A percentile compares a stretch with the other conserved stretches of the same genome.
These are phyloP conservation scores for Thelephora terrestris DNA, from an alignment of 1,284 basidiomycete species.

Conservation along the genomic window DNA sequence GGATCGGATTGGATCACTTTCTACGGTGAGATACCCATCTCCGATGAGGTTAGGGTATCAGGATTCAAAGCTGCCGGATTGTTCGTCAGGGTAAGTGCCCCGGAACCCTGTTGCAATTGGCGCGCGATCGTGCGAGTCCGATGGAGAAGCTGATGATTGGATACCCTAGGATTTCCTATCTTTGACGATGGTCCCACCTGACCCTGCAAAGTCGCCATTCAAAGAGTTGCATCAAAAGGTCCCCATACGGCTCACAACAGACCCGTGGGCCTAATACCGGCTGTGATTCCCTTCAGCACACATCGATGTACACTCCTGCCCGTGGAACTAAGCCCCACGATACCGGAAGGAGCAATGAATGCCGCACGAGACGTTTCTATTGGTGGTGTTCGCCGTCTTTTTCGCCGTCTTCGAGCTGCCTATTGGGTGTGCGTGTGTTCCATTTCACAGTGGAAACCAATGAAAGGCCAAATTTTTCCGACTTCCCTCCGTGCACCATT, in stretches of 20 bases:
- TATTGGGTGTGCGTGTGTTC: too few species aligned
- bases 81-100: conserved; percentile 41
- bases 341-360: too few species aligned
- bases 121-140: neutral
- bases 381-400: too few species aligned
- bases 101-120: neutral
- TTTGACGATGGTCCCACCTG: conserved; percentile 46
- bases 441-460: too few species aligned
- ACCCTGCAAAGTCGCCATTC: conserved; percentile 44
- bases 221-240: conserved; percentile 46
- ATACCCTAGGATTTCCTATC: conserved; percentile 48
- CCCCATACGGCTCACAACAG: conserved; percentile 58
- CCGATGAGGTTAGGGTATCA: conserved; percentile 35
- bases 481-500: too few species aligned
- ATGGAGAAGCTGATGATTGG: conserved; percentile 5
- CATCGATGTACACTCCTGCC: too few species aligned
- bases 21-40: conserved; percentile 47
- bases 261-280: conserved; percentile 32
- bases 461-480: too few species aligned
- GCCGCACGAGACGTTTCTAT: too few species aligned
- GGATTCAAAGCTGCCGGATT: conserved; percentile 59
- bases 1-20: conserved; percentile 51
- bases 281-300: too few species aligned
- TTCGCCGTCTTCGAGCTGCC: too few species aligned
- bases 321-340: too few species aligned